Percentiles rank a stretch among this genome's conserved stretches.
phyloP scores from a whole-genome alignment of 352 stramenopile species.

The Phytopythium cucurbitacearum region DNA sequence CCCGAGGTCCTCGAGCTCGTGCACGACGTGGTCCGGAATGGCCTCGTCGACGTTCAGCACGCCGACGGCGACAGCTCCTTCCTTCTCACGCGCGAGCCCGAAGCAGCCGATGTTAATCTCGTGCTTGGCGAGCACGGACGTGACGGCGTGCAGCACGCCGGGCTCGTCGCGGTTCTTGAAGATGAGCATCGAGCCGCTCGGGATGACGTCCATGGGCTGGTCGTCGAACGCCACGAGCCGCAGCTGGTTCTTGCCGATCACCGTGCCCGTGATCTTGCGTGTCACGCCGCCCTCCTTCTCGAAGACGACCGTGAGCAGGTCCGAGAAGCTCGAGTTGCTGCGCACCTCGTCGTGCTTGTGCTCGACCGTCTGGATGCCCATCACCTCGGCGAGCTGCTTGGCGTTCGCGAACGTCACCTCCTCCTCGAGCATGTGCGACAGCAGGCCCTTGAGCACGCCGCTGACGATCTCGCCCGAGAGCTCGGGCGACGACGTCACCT shows the following conservation, averaged over 20 bases:
- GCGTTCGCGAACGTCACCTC: conserved; percentile 91
- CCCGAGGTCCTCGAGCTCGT: conserved; percentile 65
- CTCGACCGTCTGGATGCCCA: conserved; percentile 89
- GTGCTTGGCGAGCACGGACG: conserved; percentile 87
- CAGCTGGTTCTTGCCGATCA: conserved; percentile 86
- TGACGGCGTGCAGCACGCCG: conserved; percentile 93
- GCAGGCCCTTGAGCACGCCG: conserved; percentile 87
- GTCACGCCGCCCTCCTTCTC: conserved; percentile 84
- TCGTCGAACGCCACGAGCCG: conserved; percentile 88
- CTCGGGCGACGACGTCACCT: conserved; percentile 71
- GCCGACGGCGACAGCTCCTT: conserved; percentile 67
- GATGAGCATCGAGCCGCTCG: conserved; percentile 88
- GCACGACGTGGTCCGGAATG: conserved; percentile 83
- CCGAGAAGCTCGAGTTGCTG: conserved; percentile 48
- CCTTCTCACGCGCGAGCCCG: conserved; percentile 72
- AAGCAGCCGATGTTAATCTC: conserved; percentile 95
- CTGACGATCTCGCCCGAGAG: conserved; percentile 83
- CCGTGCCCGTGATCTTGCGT: conserved; percentile 85
- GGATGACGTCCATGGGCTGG: conserved; percentile 81
- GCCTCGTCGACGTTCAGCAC: conserved; percentile 88
- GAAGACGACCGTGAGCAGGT: conserved; percentile 91
- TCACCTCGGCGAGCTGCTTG: conserved; percentile 76
- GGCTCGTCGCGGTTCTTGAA: conserved; percentile 95
- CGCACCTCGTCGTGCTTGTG: conserved; percentile 84
- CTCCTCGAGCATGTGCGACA: conserved; percentile 89